phyloP scores from a whole-genome alignment of 495 filamentous ascomycete species.

The Tuber aestivum region DNA sequence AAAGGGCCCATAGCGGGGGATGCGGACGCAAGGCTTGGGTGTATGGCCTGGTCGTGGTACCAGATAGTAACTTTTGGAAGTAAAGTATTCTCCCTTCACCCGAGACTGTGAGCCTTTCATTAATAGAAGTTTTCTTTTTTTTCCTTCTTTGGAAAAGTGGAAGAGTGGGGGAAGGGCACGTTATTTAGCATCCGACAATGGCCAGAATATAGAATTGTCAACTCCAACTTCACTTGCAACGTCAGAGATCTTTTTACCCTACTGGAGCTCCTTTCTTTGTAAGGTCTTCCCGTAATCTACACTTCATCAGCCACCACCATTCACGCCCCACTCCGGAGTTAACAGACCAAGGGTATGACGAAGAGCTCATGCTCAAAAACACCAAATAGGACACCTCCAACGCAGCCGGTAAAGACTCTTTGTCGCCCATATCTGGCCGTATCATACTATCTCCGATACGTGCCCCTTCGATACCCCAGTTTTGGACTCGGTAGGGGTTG shows the following conservation, averaged over 20 bases:
- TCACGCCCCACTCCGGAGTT: conserved; percentile 6
- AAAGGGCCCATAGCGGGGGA: conserved; percentile 57
- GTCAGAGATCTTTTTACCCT: conserved; percentile 51
- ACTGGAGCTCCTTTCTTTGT: conserved; percentile 49
- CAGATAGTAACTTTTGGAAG: conserved; percentile 45
- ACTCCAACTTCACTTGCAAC: conserved; percentile 46
- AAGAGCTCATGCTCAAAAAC: conserved; percentile 55
- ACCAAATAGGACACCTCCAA: conserved; percentile 53
- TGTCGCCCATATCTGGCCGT: conserved; percentile 51
- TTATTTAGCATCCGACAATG: conserved; percentile 43
- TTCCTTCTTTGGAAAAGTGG: background rate
- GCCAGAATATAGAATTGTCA: conserved; percentile 47
- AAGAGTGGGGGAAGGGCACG: conserved; percentile 6
- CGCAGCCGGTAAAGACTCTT: conserved; percentile 48
- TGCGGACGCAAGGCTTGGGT: conserved; percentile 48
- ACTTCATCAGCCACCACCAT: conserved; percentile 1
- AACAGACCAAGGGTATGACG: conserved; percentile 33
- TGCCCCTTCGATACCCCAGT: conserved; percentile 43
- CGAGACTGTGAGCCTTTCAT: conserved; percentile 15
- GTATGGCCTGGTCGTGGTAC: conserved; percentile 42
- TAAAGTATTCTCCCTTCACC: conserved; percentile 47
- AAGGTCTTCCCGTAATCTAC: conserved; percentile 45
- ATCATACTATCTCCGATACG: conserved; percentile 51
- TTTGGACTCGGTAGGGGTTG: conserved; percentile 43
- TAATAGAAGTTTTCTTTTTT: background rate